Percentiles rank a stretch among this genome's conserved stretches.
These are phyloP conservation scores for Spergularia azorica DNA, from an alignment of 179 eudicot species.

Conservation along the genomic window DNA sequence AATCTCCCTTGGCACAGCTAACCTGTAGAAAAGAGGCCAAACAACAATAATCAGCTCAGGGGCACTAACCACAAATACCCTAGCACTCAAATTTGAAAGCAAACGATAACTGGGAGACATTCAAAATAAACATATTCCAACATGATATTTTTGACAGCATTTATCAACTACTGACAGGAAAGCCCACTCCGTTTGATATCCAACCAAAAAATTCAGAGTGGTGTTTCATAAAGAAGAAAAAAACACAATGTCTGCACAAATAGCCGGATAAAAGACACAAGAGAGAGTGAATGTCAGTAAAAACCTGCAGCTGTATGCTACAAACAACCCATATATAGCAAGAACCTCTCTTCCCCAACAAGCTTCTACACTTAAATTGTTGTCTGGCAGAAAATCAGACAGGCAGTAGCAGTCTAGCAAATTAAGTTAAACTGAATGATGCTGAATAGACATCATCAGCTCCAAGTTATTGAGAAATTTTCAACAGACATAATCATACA, in stretches of 20 bases:
- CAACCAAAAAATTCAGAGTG: neutral
- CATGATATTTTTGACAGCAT: constrained; percentile 2
- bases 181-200: neutral
- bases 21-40: constrained; percentile 44
- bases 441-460: constrained; percentile 28
- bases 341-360: constrained; percentile 87
- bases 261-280: neutral
- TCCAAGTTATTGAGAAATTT: constrained; percentile 73
- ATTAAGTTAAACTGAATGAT: neutral
- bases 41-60: constrained; percentile 9
- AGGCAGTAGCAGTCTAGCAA: neutral
- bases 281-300: neutral
- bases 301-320: constrained; percentile 91
- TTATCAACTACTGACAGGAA: neutral
- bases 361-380: constrained; percentile 96
- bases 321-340: constrained; percentile 91
- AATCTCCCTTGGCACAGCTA: constrained; percentile 69
- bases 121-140: neutral
- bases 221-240: neutral
- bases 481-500: constrained; percentile 88
- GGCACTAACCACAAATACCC: neutral
- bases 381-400: constrained; percentile 54
- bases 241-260: neutral
- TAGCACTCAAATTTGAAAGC: neutral
- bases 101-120: neutral